These are phyloP conservation scores for Lobosporangium transversale DNA, from an alignment of 192 early-diverging fungal species.

Conservation along the genomic window DNA sequence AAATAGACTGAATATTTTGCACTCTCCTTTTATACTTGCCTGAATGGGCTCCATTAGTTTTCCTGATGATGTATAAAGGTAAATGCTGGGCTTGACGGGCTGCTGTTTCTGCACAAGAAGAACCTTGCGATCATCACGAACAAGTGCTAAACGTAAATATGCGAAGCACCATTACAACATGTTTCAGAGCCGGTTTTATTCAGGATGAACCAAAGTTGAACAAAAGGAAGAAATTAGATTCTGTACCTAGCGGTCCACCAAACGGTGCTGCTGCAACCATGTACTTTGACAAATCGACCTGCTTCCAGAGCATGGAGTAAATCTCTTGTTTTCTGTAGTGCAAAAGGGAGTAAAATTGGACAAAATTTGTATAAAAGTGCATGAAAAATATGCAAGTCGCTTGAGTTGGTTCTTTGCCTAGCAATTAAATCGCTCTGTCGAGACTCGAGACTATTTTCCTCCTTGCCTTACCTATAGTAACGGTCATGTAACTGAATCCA, in stretches of 20 bases:
- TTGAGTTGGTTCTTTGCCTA: too few relatives aligned
- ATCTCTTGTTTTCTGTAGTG: constrained; percentile 73
- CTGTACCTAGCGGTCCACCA: constrained; percentile 92
- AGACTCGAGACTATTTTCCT: background rate
- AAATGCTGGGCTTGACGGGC: constrained; percentile 79
- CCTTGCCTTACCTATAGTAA: constrained; percentile 61
- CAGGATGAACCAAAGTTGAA: background rate
- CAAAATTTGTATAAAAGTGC: background rate
- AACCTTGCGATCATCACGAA: constrained; percentile 91
- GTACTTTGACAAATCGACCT: constrained; percentile 86
- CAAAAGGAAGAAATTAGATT: too few relatives aligned
- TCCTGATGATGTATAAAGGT: constrained; percentile 89
- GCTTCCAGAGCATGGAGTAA: constrained; percentile 91
- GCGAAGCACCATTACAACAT: background rate
- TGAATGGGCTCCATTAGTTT: constrained; percentile 86
- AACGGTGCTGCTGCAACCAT: constrained; percentile 86
- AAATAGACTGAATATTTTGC: too few relatives aligned
- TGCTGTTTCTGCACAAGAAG: constrained; percentile 78
- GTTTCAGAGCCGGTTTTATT: background rate
- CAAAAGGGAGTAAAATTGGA: too few relatives aligned
- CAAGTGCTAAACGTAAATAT: constrained; percentile 70
- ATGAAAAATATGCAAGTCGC: background rate
- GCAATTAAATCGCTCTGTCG: too few relatives aligned
- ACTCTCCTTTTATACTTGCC: constrained; percentile 52
- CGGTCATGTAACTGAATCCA: constrained; percentile 69